phyloP scores from a whole-genome alignment of 495 filamentous ascomycete genomes.

The Neurospora discreta region DNA sequence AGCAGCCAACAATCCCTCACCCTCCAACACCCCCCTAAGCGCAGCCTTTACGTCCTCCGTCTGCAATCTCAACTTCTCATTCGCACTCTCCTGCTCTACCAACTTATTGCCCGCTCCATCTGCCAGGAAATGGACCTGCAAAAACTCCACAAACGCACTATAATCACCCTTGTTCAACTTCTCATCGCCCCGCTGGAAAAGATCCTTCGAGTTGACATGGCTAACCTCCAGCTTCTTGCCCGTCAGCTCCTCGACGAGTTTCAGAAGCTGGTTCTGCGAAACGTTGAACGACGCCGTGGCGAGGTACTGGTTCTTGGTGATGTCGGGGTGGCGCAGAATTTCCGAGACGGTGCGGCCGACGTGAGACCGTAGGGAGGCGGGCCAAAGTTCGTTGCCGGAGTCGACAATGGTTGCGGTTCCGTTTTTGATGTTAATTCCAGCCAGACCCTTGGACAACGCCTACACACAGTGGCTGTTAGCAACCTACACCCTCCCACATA shows the following conservation, averaged over 20 bases:
- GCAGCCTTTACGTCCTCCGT: slow-evolving; percentile 15
- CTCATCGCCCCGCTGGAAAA: slow-evolving; percentile 32
- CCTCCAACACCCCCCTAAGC: slow-evolving; percentile 10
- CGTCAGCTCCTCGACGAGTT: slow-evolving; percentile 36
- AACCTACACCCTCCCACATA: too few relatives aligned
- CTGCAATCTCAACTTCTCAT: slow-evolving; percentile 11
- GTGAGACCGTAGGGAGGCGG: slow-evolving; percentile 34
- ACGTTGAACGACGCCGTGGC: slow-evolving; percentile 38
- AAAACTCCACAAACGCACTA: slow-evolving; percentile 31
- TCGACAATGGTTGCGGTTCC: slow-evolving; percentile 39
- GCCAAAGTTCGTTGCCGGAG: slow-evolving; percentile 40
- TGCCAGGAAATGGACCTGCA: slow-evolving; percentile 20
- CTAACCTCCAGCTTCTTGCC: slow-evolving; percentile 31
- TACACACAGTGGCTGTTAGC: background rate
- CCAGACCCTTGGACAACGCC: background rate
- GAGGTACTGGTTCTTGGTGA: slow-evolving; percentile 43
- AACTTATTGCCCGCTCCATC: slow-evolving; percentile 39
- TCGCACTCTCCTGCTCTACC: slow-evolving; percentile 17
- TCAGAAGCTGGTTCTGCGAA: slow-evolving; percentile 44
- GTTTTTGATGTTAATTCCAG: slow-evolving; percentile 16
- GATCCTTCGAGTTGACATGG: slow-evolving; percentile 27
- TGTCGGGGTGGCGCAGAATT: slow-evolving; percentile 37
- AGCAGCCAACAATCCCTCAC: background rate
- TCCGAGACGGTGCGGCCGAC: slow-evolving; percentile 39
- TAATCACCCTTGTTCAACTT: slow-evolving; percentile 33